phyloP scores from a whole-genome alignment of 2,329 filamentous ascomycete species.

The Ophiostoma perfectum region DNA sequence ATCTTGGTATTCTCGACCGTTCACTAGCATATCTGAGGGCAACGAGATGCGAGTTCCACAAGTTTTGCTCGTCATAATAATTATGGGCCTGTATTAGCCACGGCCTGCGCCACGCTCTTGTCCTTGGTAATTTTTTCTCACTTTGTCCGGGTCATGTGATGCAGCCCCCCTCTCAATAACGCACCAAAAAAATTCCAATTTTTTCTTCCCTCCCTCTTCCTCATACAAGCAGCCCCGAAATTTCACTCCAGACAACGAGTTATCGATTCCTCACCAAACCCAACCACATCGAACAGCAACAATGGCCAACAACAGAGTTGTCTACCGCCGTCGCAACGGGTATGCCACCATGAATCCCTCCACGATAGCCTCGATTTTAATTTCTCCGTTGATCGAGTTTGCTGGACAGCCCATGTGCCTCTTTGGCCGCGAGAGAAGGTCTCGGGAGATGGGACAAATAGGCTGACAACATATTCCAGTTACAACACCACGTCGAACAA shows the following conservation, averaged over 20 bases:
- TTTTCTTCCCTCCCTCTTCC: conserved; percentile 19
- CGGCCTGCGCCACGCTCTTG: conserved; percentile 6
- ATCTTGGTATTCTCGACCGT: too few relatives aligned
- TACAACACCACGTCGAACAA: conserved; percentile 99
- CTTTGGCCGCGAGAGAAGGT: neutral
- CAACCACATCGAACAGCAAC: conserved; percentile 41
- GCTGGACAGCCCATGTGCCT: neutral
- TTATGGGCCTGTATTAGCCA: neutral
- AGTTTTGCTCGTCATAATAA: neutral
- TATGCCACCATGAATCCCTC: conserved; percentile 45
- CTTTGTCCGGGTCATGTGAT: conserved; percentile 24
- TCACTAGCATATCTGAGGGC: too few relatives aligned
- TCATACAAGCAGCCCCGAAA: conserved; percentile 18
- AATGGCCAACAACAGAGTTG: conserved; percentile 57
- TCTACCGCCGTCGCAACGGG: conserved; percentile 74
- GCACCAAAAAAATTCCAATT: conserved; percentile 26
- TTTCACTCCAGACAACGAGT: conserved; percentile 14
- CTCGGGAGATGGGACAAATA: neutral
- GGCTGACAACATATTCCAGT: conserved; percentile 42
- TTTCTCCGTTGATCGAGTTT: neutral
- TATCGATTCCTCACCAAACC: conserved; percentile 20
- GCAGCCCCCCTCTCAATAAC: conserved; percentile 20
- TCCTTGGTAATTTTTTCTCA: conserved; percentile 15
- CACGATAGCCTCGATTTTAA: neutral
- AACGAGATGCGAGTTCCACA: too few relatives aligned